Base-by-base conservation (phyloP, 2,329 filamentous ascomycete species). In the Colletotrichum camelliae region DNA sequence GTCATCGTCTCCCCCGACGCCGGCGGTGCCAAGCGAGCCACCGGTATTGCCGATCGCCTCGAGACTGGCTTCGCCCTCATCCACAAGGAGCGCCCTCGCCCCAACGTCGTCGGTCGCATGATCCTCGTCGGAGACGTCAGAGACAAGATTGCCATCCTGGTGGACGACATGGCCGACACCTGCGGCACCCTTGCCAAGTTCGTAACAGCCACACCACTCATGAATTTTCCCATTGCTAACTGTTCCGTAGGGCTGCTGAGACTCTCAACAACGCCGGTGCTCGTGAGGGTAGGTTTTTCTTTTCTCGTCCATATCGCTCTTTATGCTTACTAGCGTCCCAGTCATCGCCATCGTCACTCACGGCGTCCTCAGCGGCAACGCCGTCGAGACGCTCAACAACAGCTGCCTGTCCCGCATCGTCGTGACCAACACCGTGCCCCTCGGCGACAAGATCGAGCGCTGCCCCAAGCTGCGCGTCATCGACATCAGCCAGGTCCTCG, bases 91-190 rank as follows among this genome's bases (percentile, higher is more conserved):
- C 72, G 76, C 33, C 76, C 76, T 52, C 76, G 76, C 7, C 88
- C 88, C 75, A 97, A 98, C 81, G 96, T 97, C 82, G 96, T 98
- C 77, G 95, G 94, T 12, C 93, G 95, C 81, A 98, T 98, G 95
- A 95, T 87, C 1, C 93, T 99, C n/a, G 96, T 98, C 67, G 97
- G 97, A 79, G 96, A 97, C 79, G 97, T 98, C 62, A 91, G 93
- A 79, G 94, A 95, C 86, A 97, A 97, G 87, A 93, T 96, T 35
- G 96, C 96, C 76, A 98, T 99, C 82, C 93, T 99, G 65, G 96
- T 99, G 69, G 96, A 98, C 84, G 96, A 98, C 84, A 98, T 98
- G 95, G 96, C 96, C 37, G 96, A 98, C 83, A 98, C 96, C 5
- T 98, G 96, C 84, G 96, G 96, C 79, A 98, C 94, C 2, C 88